Conservation (phyloP, 768 basidiomycete species). For the Suillus alpinus region DNA sequence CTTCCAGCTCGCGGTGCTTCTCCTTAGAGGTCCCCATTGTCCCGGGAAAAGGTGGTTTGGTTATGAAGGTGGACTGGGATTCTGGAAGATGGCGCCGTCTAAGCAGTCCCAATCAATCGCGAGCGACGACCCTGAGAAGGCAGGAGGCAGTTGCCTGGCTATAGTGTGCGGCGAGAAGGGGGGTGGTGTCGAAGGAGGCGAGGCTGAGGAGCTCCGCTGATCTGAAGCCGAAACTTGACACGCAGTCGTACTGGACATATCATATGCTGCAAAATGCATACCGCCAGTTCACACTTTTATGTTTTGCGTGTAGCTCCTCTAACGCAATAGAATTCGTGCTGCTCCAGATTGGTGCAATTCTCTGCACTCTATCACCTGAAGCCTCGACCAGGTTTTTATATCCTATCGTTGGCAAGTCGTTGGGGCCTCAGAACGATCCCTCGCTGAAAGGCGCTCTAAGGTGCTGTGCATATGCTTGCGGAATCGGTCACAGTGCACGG, state of each 20-base stretch:
- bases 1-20: constrained; percentile 31
- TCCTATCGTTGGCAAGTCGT: background rate
- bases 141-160: background rate
- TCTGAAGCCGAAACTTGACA: background rate
- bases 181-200: background rate
- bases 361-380: background rate
- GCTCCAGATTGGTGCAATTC: background rate
- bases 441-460: background rate
- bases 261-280: background rate
- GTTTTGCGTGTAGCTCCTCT: background rate
- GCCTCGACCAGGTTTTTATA: background rate
- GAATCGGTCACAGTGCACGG: background rate
- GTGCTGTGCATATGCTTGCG: background rate
- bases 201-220: background rate
- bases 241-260: background rate
- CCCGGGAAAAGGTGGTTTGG: constrained; percentile 51
- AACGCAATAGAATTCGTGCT: background rate
- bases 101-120: background rate
- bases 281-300: background rate
- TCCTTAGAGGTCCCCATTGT: constrained; percentile 37
- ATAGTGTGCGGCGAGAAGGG: background rate
- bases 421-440: background rate
- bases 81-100: background rate
- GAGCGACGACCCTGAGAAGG: background rate
- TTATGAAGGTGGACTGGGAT: constrained; percentile 50